A percentile compares a stretch with the other conserved stretches of the same genome.
Conservation (phyloP, 176 grass and related monocot species). For the Musa acuminata region DNA sequence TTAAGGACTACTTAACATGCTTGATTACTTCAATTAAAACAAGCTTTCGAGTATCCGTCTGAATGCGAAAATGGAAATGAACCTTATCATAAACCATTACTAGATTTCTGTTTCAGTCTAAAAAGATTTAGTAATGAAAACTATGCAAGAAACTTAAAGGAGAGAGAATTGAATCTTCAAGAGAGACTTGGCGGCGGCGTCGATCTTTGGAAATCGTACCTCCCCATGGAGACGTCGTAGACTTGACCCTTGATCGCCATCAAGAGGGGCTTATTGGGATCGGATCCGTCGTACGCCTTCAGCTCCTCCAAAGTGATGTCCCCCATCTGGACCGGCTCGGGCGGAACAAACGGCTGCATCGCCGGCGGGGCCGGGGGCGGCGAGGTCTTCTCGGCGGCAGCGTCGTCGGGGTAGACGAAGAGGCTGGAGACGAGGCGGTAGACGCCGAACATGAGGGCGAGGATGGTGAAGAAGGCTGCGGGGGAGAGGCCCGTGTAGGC, state of each 20-base stretch:
- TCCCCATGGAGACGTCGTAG: conserved; percentile 74
- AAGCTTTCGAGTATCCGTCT: no score
- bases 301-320: conserved; percentile 72
- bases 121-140: neutral
- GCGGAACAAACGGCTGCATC: neutral
- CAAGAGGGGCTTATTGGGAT: conserved; percentile 61
- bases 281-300: conserved; percentile 66
- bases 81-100: neutral
- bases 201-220: conserved; percentile 21
- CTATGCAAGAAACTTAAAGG: neutral
- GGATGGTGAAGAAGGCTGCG: conserved; percentile 65
- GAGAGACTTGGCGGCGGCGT: neutral
- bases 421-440: conserved; percentile 75
- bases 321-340: conserved; percentile 40
- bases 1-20: no score
- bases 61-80: no score
- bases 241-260: conserved; percentile 76
- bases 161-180: neutral
- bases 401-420: conserved; percentile 20
- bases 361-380: neutral
- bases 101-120: neutral
- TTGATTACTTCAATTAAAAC: no score
- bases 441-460: conserved; percentile 62
- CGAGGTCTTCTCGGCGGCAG: conserved; percentile 3
- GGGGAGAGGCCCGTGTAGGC: conserved; percentile 78